Evolutionary conservation across 2,329 filamentous ascomycete species (phyloP).

Genomic region (Ophiostoma triangulosporum): DNA sequence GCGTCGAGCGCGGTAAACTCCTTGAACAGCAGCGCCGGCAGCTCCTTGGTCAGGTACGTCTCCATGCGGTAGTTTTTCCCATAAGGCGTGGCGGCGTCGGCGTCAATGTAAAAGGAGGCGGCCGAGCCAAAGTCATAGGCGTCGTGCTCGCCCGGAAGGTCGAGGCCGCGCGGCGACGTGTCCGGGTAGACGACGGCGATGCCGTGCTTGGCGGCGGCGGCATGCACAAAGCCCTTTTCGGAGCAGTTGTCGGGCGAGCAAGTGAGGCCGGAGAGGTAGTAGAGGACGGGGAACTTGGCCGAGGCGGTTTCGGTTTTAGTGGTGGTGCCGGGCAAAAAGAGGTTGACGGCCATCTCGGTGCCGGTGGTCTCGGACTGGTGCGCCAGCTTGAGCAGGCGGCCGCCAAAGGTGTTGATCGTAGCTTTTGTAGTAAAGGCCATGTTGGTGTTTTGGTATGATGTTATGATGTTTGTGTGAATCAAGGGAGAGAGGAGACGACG

Average conservation of each 20-base stretch:
- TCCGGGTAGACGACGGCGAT: constrained; percentile 94
- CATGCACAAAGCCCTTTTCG: constrained; percentile 83
- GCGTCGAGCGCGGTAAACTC: constrained; percentile 59
- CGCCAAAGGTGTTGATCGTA: constrained; percentile 82
- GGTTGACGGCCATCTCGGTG: constrained; percentile 84
- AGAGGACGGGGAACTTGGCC: constrained; percentile 60
- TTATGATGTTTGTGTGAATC: not conserved
- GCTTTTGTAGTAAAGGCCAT: constrained; percentile 86
- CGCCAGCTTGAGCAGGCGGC: constrained; percentile 85
- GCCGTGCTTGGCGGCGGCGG: constrained; percentile 61
- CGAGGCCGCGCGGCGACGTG: constrained; percentile 76
- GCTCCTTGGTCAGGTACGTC: constrained; percentile 75
- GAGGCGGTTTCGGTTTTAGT: constrained; percentile 36
- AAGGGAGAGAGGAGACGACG: not conserved
- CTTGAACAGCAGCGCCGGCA: constrained; percentile 63
- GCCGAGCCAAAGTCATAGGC: constrained; percentile 83
- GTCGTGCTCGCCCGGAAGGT: constrained; percentile 74
- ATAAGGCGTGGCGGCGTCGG: constrained; percentile 65
- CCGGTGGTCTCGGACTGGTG: constrained; percentile 67
- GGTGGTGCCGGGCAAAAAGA: constrained; percentile 75
- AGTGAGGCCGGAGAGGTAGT: constrained; percentile 89
- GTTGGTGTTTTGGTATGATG: constrained; percentile 14
- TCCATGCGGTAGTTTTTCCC: constrained; percentile 82
- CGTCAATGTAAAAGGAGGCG: constrained; percentile 91
- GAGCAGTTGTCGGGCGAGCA: constrained; percentile 82